These are phyloP conservation scores for Macaranga tanarius DNA, from an alignment of 441 rosid genomes.

Conservation along the genomic window DNA sequence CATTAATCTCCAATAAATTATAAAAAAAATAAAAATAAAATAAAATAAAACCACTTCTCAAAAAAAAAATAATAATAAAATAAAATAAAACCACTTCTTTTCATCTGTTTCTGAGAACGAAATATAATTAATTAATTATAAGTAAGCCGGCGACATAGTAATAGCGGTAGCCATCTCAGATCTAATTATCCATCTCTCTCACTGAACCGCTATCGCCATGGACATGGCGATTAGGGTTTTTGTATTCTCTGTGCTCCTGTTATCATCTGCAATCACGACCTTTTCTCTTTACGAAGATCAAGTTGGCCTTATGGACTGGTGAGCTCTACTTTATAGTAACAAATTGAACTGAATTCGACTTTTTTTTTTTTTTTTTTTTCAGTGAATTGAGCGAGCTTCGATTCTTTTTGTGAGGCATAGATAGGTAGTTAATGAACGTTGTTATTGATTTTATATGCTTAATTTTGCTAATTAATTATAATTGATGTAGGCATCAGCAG, in stretches of 20 bases:
- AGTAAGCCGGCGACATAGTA: conserved; percentile 22
- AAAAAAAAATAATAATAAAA: too few relatives aligned
- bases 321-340: conserved; percentile 14
- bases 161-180: conserved; percentile 22
- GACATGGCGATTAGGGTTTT: conserved; percentile 59
- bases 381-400: not conserved
- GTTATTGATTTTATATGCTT: not conserved
- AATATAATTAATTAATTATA: too few relatives aligned
- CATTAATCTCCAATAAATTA: too few relatives aligned
- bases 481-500: conserved; percentile 67
- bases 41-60: too few relatives aligned
- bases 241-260: conserved; percentile 35
- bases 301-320: conserved; percentile 99
- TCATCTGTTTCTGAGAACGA: too few relatives aligned
- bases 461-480: not conserved
- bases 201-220: conserved; percentile 26
- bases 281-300: conserved; percentile 91
- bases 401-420: not conserved
- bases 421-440: not conserved
- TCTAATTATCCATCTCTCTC: conserved; percentile 17
- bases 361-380: too few relatives aligned
- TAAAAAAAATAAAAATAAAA: too few relatives aligned
- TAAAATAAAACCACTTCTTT: too few relatives aligned
- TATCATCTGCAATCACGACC: conserved; percentile 40
- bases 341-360: too few relatives aligned